phyloP scores from a whole-genome alignment of 1,139 yeast species.

The Nakaseomyces kungkrabaensis region DNA sequence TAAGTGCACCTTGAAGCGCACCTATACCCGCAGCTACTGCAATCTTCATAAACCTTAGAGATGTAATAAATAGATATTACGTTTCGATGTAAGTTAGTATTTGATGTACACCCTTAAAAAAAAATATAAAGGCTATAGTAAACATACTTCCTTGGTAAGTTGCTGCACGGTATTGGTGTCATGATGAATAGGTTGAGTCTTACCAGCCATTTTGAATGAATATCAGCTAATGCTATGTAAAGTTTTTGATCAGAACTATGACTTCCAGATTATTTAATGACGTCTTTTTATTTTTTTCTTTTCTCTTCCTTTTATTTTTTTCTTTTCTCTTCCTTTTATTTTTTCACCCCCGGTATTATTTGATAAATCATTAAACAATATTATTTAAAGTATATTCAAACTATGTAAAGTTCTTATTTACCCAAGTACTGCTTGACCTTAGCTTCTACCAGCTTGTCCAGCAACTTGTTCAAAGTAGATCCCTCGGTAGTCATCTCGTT shows the following conservation, averaged over 20 bases:
- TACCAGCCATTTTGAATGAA: slow-evolving; percentile 12
- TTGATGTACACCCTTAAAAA: not conserved
- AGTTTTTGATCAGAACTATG: not conserved
- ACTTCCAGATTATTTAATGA: not conserved
- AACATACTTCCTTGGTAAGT: slow-evolving; percentile 24
- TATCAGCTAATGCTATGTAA: too few species aligned
- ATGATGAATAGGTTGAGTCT: slow-evolving; percentile 30
- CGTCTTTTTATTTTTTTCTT: too few species aligned
- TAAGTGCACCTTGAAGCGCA: slow-evolving; percentile 32
- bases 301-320: too few species aligned
- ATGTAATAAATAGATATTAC: too few species aligned
- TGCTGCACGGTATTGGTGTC: slow-evolving; percentile 29
- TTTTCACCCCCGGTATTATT: too few species aligned
- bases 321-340: too few species aligned
- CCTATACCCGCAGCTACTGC: slow-evolving; percentile 31
- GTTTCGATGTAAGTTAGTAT: not conserved
- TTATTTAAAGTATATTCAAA: too few species aligned
- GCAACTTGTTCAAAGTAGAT: slow-evolving; percentile 16
- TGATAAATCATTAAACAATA: too few species aligned
- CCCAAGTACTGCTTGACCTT: slow-evolving; percentile 14
- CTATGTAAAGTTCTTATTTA: not conserved
- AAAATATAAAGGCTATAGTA: too few species aligned
- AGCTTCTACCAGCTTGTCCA: slow-evolving; percentile 19
- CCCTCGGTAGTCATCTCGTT: slow-evolving; percentile 40
- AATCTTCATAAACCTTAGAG: slow-evolving; percentile 13